phyloP scores from a whole-genome alignment of 1,139 yeast species.

The Geotrichum siamense region DNA sequence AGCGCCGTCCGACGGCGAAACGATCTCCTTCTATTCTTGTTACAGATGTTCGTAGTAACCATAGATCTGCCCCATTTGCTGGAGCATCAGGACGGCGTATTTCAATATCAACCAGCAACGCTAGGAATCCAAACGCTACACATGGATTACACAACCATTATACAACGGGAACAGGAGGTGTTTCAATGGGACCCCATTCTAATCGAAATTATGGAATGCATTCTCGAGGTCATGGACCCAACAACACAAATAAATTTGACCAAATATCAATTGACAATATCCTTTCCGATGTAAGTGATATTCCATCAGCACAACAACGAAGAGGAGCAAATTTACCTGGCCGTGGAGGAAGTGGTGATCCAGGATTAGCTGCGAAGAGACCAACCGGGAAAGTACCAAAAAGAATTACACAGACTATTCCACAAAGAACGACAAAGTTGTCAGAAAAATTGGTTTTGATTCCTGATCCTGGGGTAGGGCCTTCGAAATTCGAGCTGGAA shows the following conservation, averaged over 20 bases:
- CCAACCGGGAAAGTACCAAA: constrained; percentile 19
- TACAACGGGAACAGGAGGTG: neutral
- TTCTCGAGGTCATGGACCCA: neutral
- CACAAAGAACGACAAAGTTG: constrained; percentile 79
- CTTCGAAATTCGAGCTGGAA: constrained; percentile 24
- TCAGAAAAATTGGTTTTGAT: constrained; percentile 81
- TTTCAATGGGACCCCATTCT: too few species aligned
- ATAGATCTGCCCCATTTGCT: constrained; percentile 76
- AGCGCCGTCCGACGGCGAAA: constrained; percentile 51
- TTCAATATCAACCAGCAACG: neutral
- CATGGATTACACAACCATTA: neutral
- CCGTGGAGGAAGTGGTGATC: neutral
- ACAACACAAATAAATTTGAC: constrained; percentile 19
- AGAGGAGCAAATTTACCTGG: constrained; percentile 1
- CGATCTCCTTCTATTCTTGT: constrained; percentile 90
- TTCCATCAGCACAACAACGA: constrained; percentile 70
- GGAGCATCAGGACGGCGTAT: constrained; percentile 16
- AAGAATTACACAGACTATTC: constrained; percentile 52
- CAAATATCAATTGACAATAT: constrained; percentile 34
- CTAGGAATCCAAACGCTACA: neutral
- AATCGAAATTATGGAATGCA: neutral
- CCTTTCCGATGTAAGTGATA: constrained; percentile 69
- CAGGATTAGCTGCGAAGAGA: constrained; percentile 9
- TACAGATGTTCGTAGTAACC: constrained; percentile 70
- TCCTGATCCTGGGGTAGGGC: constrained; percentile 53